Percentiles rank a stretch among this genome's conserved stretches.
Evolutionary conservation across 441 rosid species (phyloP).

Genomic region (Populus hybrid): DNA sequence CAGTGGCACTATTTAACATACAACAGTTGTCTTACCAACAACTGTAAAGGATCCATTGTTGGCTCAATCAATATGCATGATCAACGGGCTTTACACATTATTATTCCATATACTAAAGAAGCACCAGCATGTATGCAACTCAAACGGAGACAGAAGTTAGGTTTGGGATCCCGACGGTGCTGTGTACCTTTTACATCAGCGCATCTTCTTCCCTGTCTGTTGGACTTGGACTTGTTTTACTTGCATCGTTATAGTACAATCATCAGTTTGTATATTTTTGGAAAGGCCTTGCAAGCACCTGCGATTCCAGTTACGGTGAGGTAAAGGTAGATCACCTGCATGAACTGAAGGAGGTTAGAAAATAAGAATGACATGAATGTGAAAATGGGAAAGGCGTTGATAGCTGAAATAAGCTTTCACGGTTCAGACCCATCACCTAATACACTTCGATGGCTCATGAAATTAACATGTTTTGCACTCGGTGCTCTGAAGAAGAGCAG

Average conservation of each 20-base stretch:
- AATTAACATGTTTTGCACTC: not conserved
- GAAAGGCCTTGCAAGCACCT: not conserved
- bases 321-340: constrained; percentile 9
- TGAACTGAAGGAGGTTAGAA: constrained; percentile 28
- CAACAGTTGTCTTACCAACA: not conserved
- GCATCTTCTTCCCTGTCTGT: too few relatives aligned
- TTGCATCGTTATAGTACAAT: too few relatives aligned
- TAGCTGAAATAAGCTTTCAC: constrained; percentile 9
- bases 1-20: not conserved
- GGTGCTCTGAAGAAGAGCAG: not conserved
- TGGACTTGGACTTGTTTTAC: too few relatives aligned
- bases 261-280: not conserved
- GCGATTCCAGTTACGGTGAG: not conserved
- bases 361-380: constrained; percentile 32
- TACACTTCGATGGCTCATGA: constrained; percentile 5
- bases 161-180: not conserved
- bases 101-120: not conserved
- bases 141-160: not conserved
- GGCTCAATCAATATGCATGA: not conserved
- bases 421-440: constrained; percentile 6
- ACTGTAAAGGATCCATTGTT: not conserved
- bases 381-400: constrained; percentile 14
- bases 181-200: too few relatives aligned
- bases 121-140: not conserved
- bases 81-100: too few relatives aligned